Conservation (phyloP, 2,329 filamentous ascomycete genomes). For the Sphaerulina musiva region DNA sequence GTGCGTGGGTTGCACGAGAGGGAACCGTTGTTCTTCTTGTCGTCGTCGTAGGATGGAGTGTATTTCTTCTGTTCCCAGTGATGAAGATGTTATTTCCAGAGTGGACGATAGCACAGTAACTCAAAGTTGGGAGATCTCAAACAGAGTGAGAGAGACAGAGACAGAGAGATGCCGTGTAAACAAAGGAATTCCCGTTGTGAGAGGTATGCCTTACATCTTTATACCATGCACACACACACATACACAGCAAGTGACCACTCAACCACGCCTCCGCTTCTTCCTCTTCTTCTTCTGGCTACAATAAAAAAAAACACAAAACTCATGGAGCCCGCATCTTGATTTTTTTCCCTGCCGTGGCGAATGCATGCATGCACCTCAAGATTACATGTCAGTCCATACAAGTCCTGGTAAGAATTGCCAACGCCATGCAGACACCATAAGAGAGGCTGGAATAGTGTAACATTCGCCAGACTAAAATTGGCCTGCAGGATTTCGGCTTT, state of each 20-base stretch:
- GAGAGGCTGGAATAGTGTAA: not conserved
- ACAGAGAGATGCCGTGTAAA: not conserved
- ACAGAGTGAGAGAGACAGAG: not conserved
- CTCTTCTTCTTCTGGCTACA: too few species aligned
- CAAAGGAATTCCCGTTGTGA: not conserved
- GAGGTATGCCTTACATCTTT: not conserved
- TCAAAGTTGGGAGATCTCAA: not conserved
- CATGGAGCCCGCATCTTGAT: not conserved
- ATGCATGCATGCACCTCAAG: not conserved
- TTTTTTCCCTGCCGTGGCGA: not conserved
- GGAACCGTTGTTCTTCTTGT: not conserved
- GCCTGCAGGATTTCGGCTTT: not conserved
- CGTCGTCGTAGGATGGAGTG: not conserved
- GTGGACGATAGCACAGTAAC: not conserved
- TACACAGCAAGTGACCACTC: not conserved
- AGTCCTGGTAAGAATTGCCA: conserved; percentile 1
- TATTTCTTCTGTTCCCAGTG: not conserved
- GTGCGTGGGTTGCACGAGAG: conserved; percentile 5
- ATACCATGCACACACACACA: not conserved
- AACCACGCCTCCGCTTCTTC: not conserved
- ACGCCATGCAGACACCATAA: conserved; percentile 1
- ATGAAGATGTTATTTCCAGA: not conserved
- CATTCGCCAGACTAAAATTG: not conserved
- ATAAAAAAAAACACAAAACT: not conserved
- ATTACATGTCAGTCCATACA: not conserved